Conservation (phyloP, 176 grass and related monocot genomes). For the Eremochloa ophiuroides region DNA sequence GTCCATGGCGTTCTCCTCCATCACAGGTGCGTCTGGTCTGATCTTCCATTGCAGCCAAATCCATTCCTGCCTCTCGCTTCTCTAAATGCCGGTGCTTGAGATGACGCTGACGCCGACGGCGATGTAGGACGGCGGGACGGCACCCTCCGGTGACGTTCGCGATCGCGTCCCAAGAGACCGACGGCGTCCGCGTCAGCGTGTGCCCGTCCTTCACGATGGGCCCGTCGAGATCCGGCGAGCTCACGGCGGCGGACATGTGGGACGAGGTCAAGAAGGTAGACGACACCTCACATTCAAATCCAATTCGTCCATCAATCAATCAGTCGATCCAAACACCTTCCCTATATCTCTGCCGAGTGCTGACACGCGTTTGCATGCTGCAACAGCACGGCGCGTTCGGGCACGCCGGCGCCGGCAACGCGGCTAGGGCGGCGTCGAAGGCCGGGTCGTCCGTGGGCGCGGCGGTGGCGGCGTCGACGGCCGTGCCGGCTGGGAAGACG, state of each 20-base stretch:
- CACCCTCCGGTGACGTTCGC: slow-evolving; percentile 73
- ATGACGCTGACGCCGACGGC: background rate
- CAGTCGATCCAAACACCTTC: background rate
- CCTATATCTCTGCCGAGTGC: background rate
- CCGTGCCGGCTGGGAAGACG: slow-evolving; percentile 43
- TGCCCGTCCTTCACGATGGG: slow-evolving; percentile 68
- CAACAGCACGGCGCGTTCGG: slow-evolving; percentile 66
- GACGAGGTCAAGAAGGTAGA: slow-evolving; percentile 60
- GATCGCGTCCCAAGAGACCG: slow-evolving; percentile 66
- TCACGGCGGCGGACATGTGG: slow-evolving; percentile 78
- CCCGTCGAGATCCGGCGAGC: slow-evolving; percentile 39
- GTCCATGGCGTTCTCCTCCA: slow-evolving; percentile 72
- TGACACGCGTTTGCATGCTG: background rate
- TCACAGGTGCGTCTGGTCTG: slow-evolving; percentile 54
- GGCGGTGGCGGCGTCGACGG: slow-evolving; percentile 59
- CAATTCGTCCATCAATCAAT: background rate
- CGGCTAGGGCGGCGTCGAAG: slow-evolving; percentile 32
- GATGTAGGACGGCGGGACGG: slow-evolving; percentile 49
- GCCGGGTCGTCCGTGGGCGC: slow-evolving; percentile 75
- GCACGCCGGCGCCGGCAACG: slow-evolving; percentile 12
- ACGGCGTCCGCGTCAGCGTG: slow-evolving; percentile 62
- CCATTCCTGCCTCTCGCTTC: background rate
- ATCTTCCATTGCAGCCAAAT: too few relatives aligned
- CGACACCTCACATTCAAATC: background rate
- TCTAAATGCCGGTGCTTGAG: background rate